phyloP scores from a whole-genome alignment of 106 monocot species.

The Acorus gramineus region DNA sequence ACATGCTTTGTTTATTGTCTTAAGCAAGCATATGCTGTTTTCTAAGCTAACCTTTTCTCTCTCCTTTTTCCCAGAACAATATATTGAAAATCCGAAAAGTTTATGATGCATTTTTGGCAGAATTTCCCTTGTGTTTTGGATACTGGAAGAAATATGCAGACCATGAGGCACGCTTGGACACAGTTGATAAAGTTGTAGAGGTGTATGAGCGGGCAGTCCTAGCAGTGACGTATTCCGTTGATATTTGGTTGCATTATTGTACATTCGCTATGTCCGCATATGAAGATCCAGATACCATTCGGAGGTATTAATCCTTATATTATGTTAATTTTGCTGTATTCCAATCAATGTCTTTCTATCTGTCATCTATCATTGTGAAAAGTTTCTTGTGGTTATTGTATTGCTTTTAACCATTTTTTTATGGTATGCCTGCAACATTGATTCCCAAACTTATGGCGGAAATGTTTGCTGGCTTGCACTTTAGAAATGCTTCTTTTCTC shows the following conservation, averaged over 20 bases:
- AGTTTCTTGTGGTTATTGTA: neutral
- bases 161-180: conserved; percentile 66
- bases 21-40: too few species aligned
- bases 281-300: conserved; percentile 70
- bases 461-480: conserved; percentile 45
- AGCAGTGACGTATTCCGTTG: conserved; percentile 97
- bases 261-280: conserved; percentile 82
- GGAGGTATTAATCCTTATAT: conserved; percentile 45
- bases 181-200: conserved; percentile 69
- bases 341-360: too few species aligned
- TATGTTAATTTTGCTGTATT: neutral
- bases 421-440: conserved; percentile 31
- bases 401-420: conserved; percentile 30
- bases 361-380: neutral
- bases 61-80: conserved; percentile 48
- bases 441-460: conserved; percentile 27
- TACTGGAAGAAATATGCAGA: conserved; percentile 99
- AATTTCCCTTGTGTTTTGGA: conserved; percentile 95
- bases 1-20: too few species aligned
- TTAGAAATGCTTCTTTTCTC: conserved; percentile 18
- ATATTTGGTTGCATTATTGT: conserved; percentile 95
- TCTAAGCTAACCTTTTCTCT: neutral
- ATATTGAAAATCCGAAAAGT: conserved; percentile 76
- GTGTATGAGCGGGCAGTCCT: conserved; percentile 90
- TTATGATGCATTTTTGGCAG: conserved; percentile 82